Conservation (phyloP, 306 rosid genomes). For the Rubus idaeus region DNA sequence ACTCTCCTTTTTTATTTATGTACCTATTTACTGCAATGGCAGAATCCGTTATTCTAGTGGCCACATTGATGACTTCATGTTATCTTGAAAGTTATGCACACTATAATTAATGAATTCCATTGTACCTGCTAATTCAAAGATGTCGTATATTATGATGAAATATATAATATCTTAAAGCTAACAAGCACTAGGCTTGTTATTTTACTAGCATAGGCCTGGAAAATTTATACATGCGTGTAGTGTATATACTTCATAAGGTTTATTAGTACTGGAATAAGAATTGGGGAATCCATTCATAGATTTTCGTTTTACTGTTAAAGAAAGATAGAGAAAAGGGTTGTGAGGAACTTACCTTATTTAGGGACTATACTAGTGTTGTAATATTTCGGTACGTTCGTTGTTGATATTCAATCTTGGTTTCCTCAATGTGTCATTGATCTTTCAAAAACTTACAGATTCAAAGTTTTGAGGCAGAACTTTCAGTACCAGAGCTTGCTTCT, state of each 20-base stretch:
- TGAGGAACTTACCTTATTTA: neutral
- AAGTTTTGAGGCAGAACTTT: constrained; percentile 85
- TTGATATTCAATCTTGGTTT: constrained; percentile 3
- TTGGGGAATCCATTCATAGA: neutral
- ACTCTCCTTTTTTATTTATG: neutral
- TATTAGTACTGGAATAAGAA: neutral
- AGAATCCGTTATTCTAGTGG: neutral
- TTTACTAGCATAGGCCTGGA: neutral
- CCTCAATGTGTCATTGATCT: neutral
- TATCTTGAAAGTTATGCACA: neutral
- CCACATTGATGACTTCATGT: constrained; percentile 12
- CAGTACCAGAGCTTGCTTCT: constrained; percentile 67
- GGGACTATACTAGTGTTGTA: neutral
- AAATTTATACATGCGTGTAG: neutral
- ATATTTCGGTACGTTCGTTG: neutral
- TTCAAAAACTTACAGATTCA: constrained; percentile 48
- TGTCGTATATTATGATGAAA: neutral
- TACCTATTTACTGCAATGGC: neutral
- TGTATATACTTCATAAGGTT: neutral
- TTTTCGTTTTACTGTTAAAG: neutral
- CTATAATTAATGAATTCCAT: neutral
- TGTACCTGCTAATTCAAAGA: neutral
- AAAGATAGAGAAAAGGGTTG: neutral
- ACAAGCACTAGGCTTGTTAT: neutral
- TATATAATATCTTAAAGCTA: neutral